A percentile compares a stretch with the other conserved stretches of the same genome.
These are phyloP conservation scores for Metarhizium rileyi DNA, from an alignment of 2,329 filamentous ascomycete genomes.

Conservation along the genomic window DNA sequence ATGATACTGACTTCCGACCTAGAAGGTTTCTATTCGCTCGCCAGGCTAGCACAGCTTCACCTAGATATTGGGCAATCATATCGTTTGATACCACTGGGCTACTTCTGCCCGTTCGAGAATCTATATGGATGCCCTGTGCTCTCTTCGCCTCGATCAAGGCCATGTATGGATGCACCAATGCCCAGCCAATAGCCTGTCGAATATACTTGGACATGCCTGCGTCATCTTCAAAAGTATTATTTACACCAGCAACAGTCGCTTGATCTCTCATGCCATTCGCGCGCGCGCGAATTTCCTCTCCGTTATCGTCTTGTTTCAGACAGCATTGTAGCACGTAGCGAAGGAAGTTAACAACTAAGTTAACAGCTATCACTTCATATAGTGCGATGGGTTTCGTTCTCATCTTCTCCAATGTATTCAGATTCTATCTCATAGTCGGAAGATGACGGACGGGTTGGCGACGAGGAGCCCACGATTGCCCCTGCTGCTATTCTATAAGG, in stretches of 20 bases:
- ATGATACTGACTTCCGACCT: neutral
- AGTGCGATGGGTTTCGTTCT: neutral
- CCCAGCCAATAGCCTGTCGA: neutral
- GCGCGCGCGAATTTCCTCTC: neutral
- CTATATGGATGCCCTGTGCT: neutral
- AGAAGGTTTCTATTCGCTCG: neutral
- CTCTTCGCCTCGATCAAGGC: neutral
- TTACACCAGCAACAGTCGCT: neutral
- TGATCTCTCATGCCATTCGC: neutral
- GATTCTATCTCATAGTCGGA: neutral
- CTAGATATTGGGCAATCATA: neutral
- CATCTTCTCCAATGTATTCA: neutral
- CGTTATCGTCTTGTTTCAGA: neutral
- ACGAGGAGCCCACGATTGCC: neutral
- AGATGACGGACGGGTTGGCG: neutral
- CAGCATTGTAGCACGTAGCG: neutral
- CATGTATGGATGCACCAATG: neutral
- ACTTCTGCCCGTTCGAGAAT: neutral
- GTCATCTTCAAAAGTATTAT: neutral
- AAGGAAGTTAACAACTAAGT: neutral
- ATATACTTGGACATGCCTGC: neutral
- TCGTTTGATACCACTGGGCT: neutral
- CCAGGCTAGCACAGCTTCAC: conserved; percentile 1
- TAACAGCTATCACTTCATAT: neutral
- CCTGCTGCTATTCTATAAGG: too few relatives aligned